A percentile compares a stretch with the other conserved stretches of the same genome.
phyloP scores from a whole-genome alignment of 345 rosid species.

The Boechera retrofracta region DNA sequence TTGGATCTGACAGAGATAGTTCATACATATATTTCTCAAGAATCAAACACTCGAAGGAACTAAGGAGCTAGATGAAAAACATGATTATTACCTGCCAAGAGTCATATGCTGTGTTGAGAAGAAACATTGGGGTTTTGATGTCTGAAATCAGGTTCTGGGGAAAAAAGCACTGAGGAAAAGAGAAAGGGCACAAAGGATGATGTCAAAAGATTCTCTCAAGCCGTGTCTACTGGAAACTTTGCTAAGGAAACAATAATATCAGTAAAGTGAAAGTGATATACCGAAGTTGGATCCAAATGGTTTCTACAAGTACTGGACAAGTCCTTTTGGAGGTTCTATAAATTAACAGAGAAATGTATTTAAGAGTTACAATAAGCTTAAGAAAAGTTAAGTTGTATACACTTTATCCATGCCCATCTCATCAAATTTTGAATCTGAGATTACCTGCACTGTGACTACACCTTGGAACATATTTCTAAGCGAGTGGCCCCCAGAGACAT shows the following conservation, averaged over 20 bases:
- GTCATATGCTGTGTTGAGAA: constrained; percentile 87
- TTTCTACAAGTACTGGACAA: constrained; percentile 74
- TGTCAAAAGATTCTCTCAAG: constrained; percentile 17
- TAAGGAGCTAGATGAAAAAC: constrained; percentile 16
- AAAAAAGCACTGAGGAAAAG: constrained; percentile 74
- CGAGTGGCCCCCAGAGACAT: constrained; percentile 81
- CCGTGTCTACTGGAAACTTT: constrained; percentile 7
- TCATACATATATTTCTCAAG: not conserved
- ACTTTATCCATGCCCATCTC: not conserved
- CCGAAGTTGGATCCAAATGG: constrained; percentile 82
- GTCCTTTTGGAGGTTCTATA: constrained; percentile 67
- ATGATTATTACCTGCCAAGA: constrained; percentile 71
- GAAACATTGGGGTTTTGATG: constrained; percentile 75
- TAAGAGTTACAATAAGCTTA: not conserved
- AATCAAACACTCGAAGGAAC: constrained; percentile 23
- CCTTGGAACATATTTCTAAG: constrained; percentile 69
- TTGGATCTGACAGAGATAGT: constrained; percentile 55
- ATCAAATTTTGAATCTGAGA: constrained; percentile 15
- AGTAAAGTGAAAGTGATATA: constrained; percentile 35
- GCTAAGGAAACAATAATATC: constrained; percentile 7
- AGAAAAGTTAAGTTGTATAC: constrained; percentile 1
- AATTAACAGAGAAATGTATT: constrained; percentile 3
- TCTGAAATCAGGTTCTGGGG: constrained; percentile 72
- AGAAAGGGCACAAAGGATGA: constrained; percentile 13
- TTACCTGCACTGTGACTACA: constrained; percentile 85